Evolutionary conservation across 1,284 basidiomycete genomes (phyloP), one percentile per base, ranked within the genome.

Genomic region (Leccinum subfulvum): DNA sequence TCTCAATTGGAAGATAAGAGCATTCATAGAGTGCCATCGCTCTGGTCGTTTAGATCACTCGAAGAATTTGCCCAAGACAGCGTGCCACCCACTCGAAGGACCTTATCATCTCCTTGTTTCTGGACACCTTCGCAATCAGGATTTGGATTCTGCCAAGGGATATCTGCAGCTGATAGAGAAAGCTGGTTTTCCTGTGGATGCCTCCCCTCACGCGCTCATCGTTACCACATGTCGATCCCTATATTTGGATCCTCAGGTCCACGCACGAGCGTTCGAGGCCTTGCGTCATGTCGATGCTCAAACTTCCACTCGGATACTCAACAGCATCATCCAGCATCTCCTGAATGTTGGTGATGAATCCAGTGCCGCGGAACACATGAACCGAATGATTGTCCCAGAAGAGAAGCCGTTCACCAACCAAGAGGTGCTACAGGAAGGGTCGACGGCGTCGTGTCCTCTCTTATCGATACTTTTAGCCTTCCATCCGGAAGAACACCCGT

Each of bases 1-100:
- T 21, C 78, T 92, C 67, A 86, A 92, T 72, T 91, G 88, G 89
- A 82, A 81, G 56, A 77, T 82, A 18, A 83, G 83, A 44, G 86
- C 87, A 1, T 70, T 84, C 51, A 72, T 86, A 63, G 86, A 90
- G 70, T 77, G 75, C 5, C 76, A 80, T 61, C 72, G 81, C 47
- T 90, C 81, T 67, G 70, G 73, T 23, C 69, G 69, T 9, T 75
- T 91, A 41, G 74, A 79, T 65, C 69, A 68, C 72, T 88, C 59
- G 71, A 77, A 54, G 79, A 84, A 59, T 90, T 88, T 77, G 69
- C 77, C 52, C 67, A 69, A 35, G 75, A 80, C 61, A 69, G 77
- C 1, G 67, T 87, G 49, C 68, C 67, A 16, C 87, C 87, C 26
- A 82, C 79, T 56, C 79, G 82, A 55, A 79, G 84, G 66, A 90